phyloP scores from a whole-genome alignment of 306 rosid species.

The Malus sieversii region DNA sequence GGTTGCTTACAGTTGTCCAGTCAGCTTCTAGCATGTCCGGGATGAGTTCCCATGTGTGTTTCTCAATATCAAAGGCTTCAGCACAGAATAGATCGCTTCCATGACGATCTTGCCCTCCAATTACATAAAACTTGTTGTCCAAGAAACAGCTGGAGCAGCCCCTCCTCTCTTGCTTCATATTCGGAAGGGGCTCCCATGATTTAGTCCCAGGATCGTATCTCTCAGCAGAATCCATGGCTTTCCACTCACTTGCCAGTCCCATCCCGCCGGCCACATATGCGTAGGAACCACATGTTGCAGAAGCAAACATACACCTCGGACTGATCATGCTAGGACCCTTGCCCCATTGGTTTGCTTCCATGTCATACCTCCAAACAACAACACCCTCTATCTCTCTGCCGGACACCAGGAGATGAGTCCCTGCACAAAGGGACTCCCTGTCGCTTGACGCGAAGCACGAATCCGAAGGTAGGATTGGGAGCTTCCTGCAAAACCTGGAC shows the following conservation, averaged over 20 bases:
- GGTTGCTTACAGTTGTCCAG: slow-evolving; percentile 12
- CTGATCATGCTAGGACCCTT: slow-evolving; percentile 67
- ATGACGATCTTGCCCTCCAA: slow-evolving; percentile 61
- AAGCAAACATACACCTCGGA: slow-evolving; percentile 72
- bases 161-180: slow-evolving; percentile 46
- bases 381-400: slow-evolving; percentile 59
- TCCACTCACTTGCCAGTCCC: slow-evolving; percentile 22
- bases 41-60: slow-evolving; percentile 50
- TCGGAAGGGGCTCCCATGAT: slow-evolving; percentile 58
- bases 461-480: slow-evolving; percentile 58
- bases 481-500: slow-evolving; percentile 40
- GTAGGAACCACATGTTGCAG: slow-evolving; percentile 52
- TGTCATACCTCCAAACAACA: slow-evolving; percentile 54
- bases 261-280: slow-evolving; percentile 75
- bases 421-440: slow-evolving; percentile 72
- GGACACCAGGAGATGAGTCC: slow-evolving; percentile 63
- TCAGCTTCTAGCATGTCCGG: slow-evolving; percentile 42
- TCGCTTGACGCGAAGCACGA: slow-evolving; percentile 37
- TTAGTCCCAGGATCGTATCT: slow-evolving; percentile 42
- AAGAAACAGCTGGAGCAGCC: slow-evolving; percentile 71
- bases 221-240: slow-evolving; percentile 52
- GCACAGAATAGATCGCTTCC: slow-evolving; percentile 47
- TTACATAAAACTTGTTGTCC: slow-evolving; percentile 63
- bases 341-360: slow-evolving; percentile 43
- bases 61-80: slow-evolving; percentile 48